These are phyloP conservation scores for Adansonia madagascariensis DNA, from an alignment of 441 rosid genomes.

Conservation along the genomic window DNA sequence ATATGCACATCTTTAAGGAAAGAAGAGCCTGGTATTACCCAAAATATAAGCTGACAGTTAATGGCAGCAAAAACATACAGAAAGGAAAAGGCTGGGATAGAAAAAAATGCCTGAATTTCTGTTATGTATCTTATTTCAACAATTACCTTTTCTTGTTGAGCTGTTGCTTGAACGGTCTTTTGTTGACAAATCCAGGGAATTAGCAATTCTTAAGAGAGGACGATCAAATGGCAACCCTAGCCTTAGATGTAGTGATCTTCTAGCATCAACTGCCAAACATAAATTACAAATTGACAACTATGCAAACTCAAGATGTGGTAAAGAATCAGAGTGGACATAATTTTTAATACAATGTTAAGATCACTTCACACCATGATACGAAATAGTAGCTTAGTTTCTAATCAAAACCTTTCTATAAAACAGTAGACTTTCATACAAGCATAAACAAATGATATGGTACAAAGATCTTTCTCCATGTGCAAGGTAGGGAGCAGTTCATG, in stretches of 20 bases:
- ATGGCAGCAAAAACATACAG: slow-evolving; percentile 20
- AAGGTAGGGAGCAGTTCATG: neutral
- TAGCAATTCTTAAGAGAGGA: slow-evolving; percentile 83
- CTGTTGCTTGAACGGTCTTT: slow-evolving; percentile 44
- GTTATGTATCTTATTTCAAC: slow-evolving; percentile 6
- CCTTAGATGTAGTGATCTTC: slow-evolving; percentile 76
- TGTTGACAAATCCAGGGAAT: slow-evolving; percentile 60
- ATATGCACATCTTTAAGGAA: slow-evolving; percentile 84
- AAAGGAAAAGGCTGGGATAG: slow-evolving; percentile 19
- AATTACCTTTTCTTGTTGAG: slow-evolving; percentile 57
- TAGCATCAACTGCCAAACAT: slow-evolving; percentile 62
- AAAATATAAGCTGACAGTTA: slow-evolving; percentile 28
- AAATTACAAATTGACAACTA: neutral
- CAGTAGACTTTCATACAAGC: neutral
- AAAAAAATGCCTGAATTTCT: neutral
- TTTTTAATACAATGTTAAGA: neutral
- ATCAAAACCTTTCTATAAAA: slow-evolving; percentile 2
- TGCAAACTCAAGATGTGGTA: neutral
- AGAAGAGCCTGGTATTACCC: slow-evolving; percentile 51
- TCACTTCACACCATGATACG: neutral
- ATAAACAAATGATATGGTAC: neutral
- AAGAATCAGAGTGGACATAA: neutral
- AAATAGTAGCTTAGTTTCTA: slow-evolving; percentile 6
- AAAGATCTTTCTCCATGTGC: neutral
- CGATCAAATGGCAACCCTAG: slow-evolving; percentile 86